These are phyloP conservation scores for Leccinum subfulvum DNA, from an alignment of 1,284 basidiomycete genomes.

Conservation along the genomic window DNA sequence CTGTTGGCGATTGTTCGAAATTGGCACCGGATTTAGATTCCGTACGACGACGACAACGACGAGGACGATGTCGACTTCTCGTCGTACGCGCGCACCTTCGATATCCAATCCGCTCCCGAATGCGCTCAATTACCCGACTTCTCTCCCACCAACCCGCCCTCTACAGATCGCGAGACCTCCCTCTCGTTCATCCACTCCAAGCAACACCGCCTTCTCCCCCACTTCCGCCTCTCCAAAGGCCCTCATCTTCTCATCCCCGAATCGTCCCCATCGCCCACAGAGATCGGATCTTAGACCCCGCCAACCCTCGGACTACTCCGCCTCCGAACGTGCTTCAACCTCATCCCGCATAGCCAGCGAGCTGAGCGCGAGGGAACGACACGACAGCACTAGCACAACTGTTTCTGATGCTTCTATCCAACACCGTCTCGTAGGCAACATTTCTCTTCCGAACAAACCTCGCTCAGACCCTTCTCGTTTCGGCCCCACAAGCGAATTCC, in stretches of 20 bases:
- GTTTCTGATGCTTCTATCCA: slow-evolving; percentile 40
- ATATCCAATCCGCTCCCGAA: slow-evolving; percentile 27
- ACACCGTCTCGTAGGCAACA: slow-evolving; percentile 29
- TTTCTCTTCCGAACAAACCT: slow-evolving; percentile 33
- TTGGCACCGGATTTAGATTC: slow-evolving; percentile 9
- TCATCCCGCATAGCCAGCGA: slow-evolving; percentile 29
- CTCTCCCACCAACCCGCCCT: slow-evolving; percentile 27
- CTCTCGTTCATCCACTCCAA: slow-evolving; percentile 46
- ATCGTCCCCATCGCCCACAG: slow-evolving; percentile 54
- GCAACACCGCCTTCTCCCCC: slow-evolving; percentile 34
- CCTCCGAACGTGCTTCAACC: slow-evolving; percentile 43
- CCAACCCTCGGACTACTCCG: slow-evolving; percentile 41
- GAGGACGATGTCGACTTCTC: slow-evolving; percentile 24
- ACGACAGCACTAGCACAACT: slow-evolving; percentile 38
- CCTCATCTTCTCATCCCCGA: slow-evolving; percentile 38
- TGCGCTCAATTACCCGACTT: slow-evolving; percentile 28
- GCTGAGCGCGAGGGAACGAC: slow-evolving; percentile 35
- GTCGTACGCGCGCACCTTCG: slow-evolving; percentile 29
- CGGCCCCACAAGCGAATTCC: slow-evolving; percentile 32
- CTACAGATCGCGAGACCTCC: slow-evolving; percentile 38
- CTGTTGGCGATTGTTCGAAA: not conserved
- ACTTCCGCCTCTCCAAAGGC: slow-evolving; percentile 36
- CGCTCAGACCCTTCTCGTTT: slow-evolving; percentile 36
- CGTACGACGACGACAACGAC: slow-evolving; percentile 9
- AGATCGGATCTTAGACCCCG: slow-evolving; percentile 54